A percentile compares a stretch with the other conserved stretches of the same genome.
Evolutionary conservation across 192 early-diverging fungal species (phyloP).

Genomic region (Mortierella antarctica): DNA sequence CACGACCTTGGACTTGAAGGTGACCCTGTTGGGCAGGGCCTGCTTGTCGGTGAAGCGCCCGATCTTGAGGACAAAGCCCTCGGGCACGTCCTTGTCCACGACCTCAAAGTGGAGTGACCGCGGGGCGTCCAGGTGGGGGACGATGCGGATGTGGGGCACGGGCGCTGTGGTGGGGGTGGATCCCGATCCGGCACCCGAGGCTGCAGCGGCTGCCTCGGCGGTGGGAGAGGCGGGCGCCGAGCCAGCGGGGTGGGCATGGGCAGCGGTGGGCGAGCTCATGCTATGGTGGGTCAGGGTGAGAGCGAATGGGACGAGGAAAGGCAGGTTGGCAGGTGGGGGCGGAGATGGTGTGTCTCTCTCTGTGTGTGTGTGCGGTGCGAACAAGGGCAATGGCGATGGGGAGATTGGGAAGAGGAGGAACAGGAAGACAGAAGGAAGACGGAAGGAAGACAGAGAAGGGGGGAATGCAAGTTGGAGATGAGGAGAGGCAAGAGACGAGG

Average conservation of each 20-base stretch:
- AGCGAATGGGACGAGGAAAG: constrained; percentile 49
- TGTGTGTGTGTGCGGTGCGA: no score
- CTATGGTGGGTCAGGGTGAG: constrained; percentile 22
- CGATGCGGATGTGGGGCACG: constrained; percentile 63
- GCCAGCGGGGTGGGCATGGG: constrained; percentile 5
- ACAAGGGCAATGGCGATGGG: no score
- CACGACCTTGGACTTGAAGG: constrained; percentile 95
- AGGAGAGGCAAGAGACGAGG: no score
- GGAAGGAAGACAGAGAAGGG: no score
- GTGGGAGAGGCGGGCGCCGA: constrained; percentile 2
- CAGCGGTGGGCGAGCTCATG: constrained; percentile 22
- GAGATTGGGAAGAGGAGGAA: no score
- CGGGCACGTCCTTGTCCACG: constrained; percentile 68
- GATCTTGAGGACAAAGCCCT: constrained; percentile 72
- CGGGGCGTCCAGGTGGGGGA: constrained; percentile 64
- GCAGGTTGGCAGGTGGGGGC: constrained; percentile 21
- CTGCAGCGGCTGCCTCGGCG: background rate
- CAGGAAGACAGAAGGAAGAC: no score
- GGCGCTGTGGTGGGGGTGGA: constrained; percentile 13
- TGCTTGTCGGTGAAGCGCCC: constrained; percentile 80
- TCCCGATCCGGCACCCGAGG: constrained; percentile 18
- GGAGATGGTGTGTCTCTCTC: no score
- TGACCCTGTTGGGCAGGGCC: constrained; percentile 72
- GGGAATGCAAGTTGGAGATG: no score
- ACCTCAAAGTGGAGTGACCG: constrained; percentile 65